Evolutionary conservation across 768 basidiomycete genomes (phyloP).

Genomic region (Pleurotus cornucopiae): DNA sequence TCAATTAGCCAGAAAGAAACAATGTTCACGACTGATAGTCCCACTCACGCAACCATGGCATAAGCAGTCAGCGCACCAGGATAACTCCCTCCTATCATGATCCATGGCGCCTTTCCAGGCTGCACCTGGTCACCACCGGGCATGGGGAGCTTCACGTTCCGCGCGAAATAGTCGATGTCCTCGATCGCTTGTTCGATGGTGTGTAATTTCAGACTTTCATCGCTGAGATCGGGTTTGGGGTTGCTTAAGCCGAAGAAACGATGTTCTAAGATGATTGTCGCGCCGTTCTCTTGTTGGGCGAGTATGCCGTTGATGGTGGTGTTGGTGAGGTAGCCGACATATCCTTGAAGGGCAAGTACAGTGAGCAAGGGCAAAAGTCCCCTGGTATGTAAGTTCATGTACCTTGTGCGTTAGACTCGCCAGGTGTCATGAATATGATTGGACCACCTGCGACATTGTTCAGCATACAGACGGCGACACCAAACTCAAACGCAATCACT

Average conservation of each 20-base stretch:
- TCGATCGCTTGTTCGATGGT: constrained; percentile 74
- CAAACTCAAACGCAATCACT: background rate
- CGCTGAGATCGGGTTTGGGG: constrained; percentile 55
- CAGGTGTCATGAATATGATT: constrained; percentile 62
- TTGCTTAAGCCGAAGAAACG: constrained; percentile 74
- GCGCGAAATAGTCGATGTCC: constrained; percentile 65
- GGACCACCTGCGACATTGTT: constrained; percentile 42
- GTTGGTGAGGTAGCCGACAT: constrained; percentile 57
- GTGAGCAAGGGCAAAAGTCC: background rate
- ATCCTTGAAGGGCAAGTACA: constrained; percentile 23
- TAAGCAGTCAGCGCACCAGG: constrained; percentile 27
- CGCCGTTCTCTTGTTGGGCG: constrained; percentile 61
- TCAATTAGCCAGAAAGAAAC: background rate
- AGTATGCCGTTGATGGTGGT: constrained; percentile 57
- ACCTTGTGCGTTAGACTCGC: constrained; percentile 56
- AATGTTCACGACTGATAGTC: background rate
- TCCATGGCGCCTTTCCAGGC: constrained; percentile 50
- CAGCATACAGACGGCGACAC: background rate
- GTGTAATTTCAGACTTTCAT: constrained; percentile 50
- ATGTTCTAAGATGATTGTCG: constrained; percentile 62
- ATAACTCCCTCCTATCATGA: constrained; percentile 48
- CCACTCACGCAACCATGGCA: constrained; percentile 60
- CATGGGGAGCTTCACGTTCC: constrained; percentile 63
- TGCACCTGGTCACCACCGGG: constrained; percentile 56
- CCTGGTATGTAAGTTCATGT: constrained; percentile 7